phyloP scores from a whole-genome alignment of 1,284 basidiomycete species.

The Limonomyces culmigenus region DNA sequence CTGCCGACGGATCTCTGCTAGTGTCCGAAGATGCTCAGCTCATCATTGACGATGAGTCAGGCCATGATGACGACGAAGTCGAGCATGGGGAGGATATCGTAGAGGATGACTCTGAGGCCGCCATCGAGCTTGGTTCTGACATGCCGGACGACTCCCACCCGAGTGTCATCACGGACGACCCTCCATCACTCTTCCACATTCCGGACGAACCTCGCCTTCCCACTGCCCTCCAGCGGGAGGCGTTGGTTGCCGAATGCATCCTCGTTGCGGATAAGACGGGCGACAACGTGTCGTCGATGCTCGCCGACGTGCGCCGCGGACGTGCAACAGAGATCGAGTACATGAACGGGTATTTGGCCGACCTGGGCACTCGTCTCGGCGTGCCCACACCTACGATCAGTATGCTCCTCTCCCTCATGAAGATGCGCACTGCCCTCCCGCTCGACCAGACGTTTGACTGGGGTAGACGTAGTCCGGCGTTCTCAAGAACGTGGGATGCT shows the following conservation, averaged over 20 bases:
- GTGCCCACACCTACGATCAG: slow-evolving; percentile 50
- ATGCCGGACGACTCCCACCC: not conserved
- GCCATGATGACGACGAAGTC: too few relatives aligned
- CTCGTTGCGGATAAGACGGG: slow-evolving; percentile 38
- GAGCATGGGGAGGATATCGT: too few relatives aligned
- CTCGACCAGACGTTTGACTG: slow-evolving; percentile 15
- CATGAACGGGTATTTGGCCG: slow-evolving; percentile 75
- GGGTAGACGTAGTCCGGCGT: too few relatives aligned
- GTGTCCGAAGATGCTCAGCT: too few relatives aligned
- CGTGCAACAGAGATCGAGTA: slow-evolving; percentile 59
- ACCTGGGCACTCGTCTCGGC: slow-evolving; percentile 42
- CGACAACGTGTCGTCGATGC: slow-evolving; percentile 66
- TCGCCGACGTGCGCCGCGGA: slow-evolving; percentile 45
- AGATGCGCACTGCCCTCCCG: slow-evolving; percentile 25
- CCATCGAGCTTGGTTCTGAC: not conserved
- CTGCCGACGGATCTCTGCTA: too few relatives aligned
- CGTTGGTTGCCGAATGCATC: slow-evolving; percentile 32
- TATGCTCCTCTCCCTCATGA: slow-evolving; percentile 44
- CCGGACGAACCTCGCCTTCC: slow-evolving; percentile 16
- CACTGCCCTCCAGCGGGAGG: slow-evolving; percentile 17
- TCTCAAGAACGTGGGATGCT: too few relatives aligned
- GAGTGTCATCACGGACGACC: not conserved
- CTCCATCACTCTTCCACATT: not conserved
- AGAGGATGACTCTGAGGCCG: not conserved
- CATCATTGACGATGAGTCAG: too few relatives aligned